Evolutionary conservation across 2,329 filamentous ascomycete genomes (phyloP), one percentile per base, ranked within the genome.

Genomic region (Fusarium palustre): DNA sequence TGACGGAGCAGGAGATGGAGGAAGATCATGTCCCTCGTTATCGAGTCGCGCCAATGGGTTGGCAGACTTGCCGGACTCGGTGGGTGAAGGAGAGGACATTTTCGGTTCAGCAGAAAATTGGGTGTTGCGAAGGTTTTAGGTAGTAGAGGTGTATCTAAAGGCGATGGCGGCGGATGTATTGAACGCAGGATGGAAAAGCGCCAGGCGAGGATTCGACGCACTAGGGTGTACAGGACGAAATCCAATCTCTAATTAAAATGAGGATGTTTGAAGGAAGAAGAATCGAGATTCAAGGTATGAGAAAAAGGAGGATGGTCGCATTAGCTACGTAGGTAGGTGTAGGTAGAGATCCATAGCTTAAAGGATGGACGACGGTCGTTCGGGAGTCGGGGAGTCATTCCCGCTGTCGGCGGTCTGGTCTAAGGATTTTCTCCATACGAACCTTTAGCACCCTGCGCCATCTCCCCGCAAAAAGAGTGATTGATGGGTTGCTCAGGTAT

Each of bases 1-100:
- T 18, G 95, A 98, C 4, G 95, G 94, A 25, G 96, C 93, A 3
- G 96, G 96, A 10, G 96, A 97, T 1, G 94, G 94, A 53, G 94
- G 94, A 53, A 97, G 85, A 75, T 94, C 85, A 81, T 97, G 92
- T 42, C 93, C 93, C 75, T 95, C 91, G 62, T 94, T 84, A 78
- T 97, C 93, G 69, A 94, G 84, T 71, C 88, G 86, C 81, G 84
- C 85, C 58, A 83, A 69, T 31, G 81, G 79, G 72, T 82, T 81
- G 71, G 74, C 72, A 39, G 76, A 72, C 69, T 80, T 79, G 61
- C 74, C 77, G 60, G 75, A 55, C 13, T 72, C 74, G 54, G 71
- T 72, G 55, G 71, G 69, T 63, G 65, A 71, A 38, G 72, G 65
- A 20, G 70, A 43, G 16, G 72, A 62, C 73, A 75, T 75, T 60